phyloP scores from a whole-genome alignment of 2,329 filamentous ascomycete genomes.

The Exophiala alcalophila region DNA sequence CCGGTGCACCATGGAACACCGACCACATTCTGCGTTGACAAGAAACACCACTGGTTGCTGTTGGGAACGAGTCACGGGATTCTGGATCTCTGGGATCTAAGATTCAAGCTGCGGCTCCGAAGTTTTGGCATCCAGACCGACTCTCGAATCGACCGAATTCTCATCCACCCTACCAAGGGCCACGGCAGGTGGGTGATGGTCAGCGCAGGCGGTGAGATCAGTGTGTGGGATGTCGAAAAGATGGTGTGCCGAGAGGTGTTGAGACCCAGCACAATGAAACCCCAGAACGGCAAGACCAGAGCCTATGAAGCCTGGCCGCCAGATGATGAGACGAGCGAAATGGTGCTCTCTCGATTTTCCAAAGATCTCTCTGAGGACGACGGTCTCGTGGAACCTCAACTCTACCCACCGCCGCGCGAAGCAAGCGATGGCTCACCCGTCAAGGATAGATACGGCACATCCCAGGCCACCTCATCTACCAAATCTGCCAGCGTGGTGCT shows the following conservation, averaged over 20 bases:
- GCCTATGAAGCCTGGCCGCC: slow-evolving; percentile 82
- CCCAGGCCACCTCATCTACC: not conserved
- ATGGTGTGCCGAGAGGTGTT: slow-evolving; percentile 85
- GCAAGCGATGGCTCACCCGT: slow-evolving; percentile 11
- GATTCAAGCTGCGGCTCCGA: slow-evolving; percentile 85
- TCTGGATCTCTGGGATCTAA: slow-evolving; percentile 89
- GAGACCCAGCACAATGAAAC: slow-evolving; percentile 45
- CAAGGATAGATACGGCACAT: not conserved
- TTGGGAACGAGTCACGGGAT: slow-evolving; percentile 91
- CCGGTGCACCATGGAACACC: slow-evolving; percentile 88
- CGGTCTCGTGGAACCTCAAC: slow-evolving; percentile 3
- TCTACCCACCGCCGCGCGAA: not conserved
- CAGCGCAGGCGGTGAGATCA: slow-evolving; percentile 85
- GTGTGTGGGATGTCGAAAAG: slow-evolving; percentile 94
- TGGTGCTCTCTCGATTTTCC: slow-evolving; percentile 82
- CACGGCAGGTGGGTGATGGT: slow-evolving; percentile 84
- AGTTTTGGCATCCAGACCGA: slow-evolving; percentile 84
- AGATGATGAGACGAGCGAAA: slow-evolving; percentile 82
- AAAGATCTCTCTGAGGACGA: slow-evolving; percentile 39
- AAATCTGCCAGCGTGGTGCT: too few species aligned
- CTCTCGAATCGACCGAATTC: slow-evolving; percentile 61
- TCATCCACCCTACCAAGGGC: slow-evolving; percentile 73
- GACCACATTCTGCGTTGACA: slow-evolving; percentile 86
- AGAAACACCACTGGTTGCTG: slow-evolving; percentile 83
- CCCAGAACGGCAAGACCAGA: slow-evolving; percentile 39